phyloP scores from a whole-genome alignment of 768 basidiomycete genomes.

The Serpula lacrymans region DNA sequence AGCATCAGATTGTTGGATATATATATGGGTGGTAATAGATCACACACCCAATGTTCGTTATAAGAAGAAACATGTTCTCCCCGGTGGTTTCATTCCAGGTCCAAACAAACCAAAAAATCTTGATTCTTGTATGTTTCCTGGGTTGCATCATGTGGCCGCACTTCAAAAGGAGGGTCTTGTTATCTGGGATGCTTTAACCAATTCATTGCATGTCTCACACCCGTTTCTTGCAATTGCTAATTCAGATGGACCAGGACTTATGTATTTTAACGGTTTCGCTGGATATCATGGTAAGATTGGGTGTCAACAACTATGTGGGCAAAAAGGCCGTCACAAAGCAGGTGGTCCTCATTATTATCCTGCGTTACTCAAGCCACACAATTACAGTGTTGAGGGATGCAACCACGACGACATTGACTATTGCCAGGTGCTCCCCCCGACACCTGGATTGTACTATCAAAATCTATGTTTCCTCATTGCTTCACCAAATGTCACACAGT shows the following conservation, averaged over 20 bases:
- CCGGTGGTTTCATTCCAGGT: slow-evolving; percentile 28
- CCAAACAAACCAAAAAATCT: slow-evolving; percentile 29
- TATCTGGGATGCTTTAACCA: slow-evolving; percentile 26
- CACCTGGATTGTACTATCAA: neutral
- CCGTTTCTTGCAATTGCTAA: slow-evolving; percentile 19
- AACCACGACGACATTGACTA: slow-evolving; percentile 21
- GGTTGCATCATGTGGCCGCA: slow-evolving; percentile 28
- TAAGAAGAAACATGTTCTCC: slow-evolving; percentile 26
- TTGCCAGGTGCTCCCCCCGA: slow-evolving; percentile 1
- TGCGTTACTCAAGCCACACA: slow-evolving; percentile 19
- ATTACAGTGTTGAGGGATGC: slow-evolving; percentile 15
- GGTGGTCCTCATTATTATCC: slow-evolving; percentile 26
- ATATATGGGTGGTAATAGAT: slow-evolving; percentile 35
- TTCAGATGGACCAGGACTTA: slow-evolving; percentile 21
- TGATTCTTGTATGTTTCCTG: slow-evolving; percentile 32
- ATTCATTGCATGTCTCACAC: slow-evolving; percentile 10
- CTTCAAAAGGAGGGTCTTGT: slow-evolving; percentile 25
- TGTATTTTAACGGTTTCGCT: slow-evolving; percentile 24
- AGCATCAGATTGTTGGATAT: slow-evolving; percentile 41
- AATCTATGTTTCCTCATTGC: neutral
- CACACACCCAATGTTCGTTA: slow-evolving; percentile 26
- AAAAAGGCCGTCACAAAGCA: slow-evolving; percentile 23
- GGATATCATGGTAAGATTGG: slow-evolving; percentile 27
- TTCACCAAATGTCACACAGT: neutral
- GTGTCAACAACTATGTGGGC: slow-evolving; percentile 29